Evolutionary conservation across 176 grass and related monocot species (phyloP).

Genomic region (Triticum urartu): DNA sequence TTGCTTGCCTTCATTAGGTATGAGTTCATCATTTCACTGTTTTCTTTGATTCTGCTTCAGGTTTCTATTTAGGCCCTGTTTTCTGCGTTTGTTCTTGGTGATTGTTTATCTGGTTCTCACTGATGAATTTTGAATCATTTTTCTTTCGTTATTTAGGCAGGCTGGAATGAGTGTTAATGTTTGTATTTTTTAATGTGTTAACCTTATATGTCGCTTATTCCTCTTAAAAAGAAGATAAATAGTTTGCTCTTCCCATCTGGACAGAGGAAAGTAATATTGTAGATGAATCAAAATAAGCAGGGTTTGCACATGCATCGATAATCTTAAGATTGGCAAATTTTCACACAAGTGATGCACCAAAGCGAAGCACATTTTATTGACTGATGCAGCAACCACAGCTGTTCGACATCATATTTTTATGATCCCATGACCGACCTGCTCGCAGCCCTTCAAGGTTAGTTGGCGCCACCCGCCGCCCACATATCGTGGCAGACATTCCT

Average conservation of each 20-base stretch:
- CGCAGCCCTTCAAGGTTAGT: no score
- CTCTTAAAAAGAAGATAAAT: neutral
- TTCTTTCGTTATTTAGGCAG: neutral
- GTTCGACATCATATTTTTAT: no score
- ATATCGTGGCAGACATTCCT: no score
- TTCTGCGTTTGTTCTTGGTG: neutral
- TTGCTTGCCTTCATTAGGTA: neutral
- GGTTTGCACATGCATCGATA: neutral
- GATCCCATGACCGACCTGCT: no score
- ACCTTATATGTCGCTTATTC: neutral
- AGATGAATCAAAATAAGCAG: neutral
- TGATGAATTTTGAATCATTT: neutral
- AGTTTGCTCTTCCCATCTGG: neutral
- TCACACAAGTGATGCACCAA: no score
- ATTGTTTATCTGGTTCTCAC: neutral
- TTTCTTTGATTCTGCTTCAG: neutral
- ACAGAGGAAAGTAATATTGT: neutral
- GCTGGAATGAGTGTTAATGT: neutral
- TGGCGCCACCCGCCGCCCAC: no score
- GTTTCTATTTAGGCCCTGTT: neutral
- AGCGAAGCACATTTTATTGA: no score
- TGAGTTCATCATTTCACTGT: neutral
- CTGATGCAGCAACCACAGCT: neutral
- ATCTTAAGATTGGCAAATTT: no score
- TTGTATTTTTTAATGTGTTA: neutral